Percentiles rank a stretch among this genome's conserved stretches.
Conservation (phyloP, 176 grass and related monocot genomes). For the barley (Hordeum vulgare) region DNA sequence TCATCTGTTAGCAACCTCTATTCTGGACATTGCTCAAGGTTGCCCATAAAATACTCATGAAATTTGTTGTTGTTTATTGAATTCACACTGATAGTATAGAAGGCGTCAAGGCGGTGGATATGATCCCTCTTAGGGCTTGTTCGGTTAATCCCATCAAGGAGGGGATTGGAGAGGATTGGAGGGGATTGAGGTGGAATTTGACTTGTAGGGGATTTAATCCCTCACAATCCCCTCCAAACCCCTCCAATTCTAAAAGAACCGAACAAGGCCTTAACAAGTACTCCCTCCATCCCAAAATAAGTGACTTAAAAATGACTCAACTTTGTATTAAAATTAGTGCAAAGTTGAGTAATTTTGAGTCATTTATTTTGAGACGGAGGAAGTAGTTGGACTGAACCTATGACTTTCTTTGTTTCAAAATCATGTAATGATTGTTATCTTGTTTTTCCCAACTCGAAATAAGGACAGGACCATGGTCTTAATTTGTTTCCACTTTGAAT, state of each 20-base stretch:
- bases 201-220: no score
- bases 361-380: no score
- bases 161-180: no score
- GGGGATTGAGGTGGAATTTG: no score
- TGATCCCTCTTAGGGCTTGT: neutral
- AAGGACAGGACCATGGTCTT: neutral
- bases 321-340: no score
- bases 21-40: neutral
- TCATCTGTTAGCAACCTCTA: neutral
- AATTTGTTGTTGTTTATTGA: neutral
- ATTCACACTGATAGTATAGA: conserved; percentile 37
- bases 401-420: neutral
- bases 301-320: no score
- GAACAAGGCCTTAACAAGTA: no score
- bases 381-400: neutral
- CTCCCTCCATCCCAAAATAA: no score
- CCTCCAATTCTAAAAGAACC: no score
- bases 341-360: no score
- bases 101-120: neutral
- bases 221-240: no score
- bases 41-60: neutral
- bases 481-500: neutral
- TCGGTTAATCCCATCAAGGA: no score
- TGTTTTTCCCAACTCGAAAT: neutral
- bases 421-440: neutral